Base-by-base conservation (phyloP, 192 early-diverging fungal species). In the Obelidium mucronatum region DNA sequence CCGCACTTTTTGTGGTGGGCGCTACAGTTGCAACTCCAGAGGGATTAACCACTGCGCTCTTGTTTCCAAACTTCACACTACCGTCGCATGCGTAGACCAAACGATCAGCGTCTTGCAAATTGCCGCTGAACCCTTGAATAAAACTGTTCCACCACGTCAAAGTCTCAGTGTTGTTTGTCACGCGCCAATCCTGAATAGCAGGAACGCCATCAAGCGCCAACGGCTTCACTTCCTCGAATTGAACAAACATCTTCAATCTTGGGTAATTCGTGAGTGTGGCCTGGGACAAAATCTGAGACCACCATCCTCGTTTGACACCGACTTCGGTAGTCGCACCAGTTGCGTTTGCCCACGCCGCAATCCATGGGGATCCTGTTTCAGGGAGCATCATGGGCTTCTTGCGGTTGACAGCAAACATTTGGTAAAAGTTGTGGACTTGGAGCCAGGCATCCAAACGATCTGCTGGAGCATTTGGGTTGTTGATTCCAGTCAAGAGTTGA, bases 361-460 rank as follows among this genome's bases (percentile, higher is more conserved):
- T 70, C 28, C 28, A 80, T 17, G 80, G 78, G 3, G 81, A 58
- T 24, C 78, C 77, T 0, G 81, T 81, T 58, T 86, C 85, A 13
- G 51, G 85, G 67, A 86, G 33, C 54, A 81, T 79, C 55, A 86
- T 61, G 5, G 85, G 85, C 75, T 86, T 86, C 61, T 77, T 77
- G 11, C 51, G 33, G 2, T 39, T 28, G 3, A 62, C 81, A 15
- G 60, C 68, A 65, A 86, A 86, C 31, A 64, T 62, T 31, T 69
- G 24, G 81, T 86, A 86, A 79, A 86, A 86, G 73, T 84, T 69
- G 69, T 67, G 74, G 35, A 72, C 70, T 37, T 15, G 28, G 2
- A 42, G 56, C 72, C 72, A 74, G 40, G 56, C 72, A 0, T 24
- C 13, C 28, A 33, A 31, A 26, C 28, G n/a, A 17, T 33, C 36